Conservation (phyloP, 495 filamentous ascomycete species). For the Extremus antarcticus region DNA sequence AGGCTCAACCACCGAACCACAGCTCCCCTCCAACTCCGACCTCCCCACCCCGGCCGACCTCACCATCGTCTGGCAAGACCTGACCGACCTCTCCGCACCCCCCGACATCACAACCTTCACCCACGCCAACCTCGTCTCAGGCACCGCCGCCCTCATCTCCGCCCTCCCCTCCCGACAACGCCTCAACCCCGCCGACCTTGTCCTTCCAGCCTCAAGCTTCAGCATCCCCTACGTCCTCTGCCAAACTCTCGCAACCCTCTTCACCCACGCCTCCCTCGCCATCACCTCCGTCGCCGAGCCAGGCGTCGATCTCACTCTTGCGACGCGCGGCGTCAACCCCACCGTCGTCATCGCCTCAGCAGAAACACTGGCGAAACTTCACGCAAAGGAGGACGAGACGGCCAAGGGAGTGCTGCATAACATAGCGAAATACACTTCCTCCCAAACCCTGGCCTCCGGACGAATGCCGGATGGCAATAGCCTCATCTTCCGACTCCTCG, state of each 20-base stretch:
- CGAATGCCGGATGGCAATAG: constrained; percentile 54
- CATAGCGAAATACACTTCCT: constrained; percentile 58
- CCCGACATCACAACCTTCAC: constrained; percentile 69
- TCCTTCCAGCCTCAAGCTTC: constrained; percentile 80
- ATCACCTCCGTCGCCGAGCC: constrained; percentile 75
- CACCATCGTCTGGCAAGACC: constrained; percentile 29
- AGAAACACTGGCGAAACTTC: constrained; percentile 55
- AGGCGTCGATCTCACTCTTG: constrained; percentile 56
- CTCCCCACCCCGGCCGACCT: constrained; percentile 23
- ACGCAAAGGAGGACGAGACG: constrained; percentile 36
- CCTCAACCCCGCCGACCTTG: constrained; percentile 61
- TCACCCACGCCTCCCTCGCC: constrained; percentile 71
- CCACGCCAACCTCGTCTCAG: constrained; percentile 69
- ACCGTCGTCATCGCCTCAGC: constrained; percentile 77
- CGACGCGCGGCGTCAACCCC: constrained; percentile 61
- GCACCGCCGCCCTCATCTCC: constrained; percentile 63
- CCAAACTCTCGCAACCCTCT: constrained; percentile 72
- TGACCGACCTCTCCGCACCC: constrained; percentile 23
- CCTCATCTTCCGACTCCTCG: constrained; percentile 48
- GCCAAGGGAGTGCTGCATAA: constrained; percentile 42
- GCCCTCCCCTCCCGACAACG: constrained; percentile 63
- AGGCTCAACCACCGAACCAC: constrained; percentile 33
- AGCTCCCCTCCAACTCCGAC: constrained; percentile 36
- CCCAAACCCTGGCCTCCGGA: constrained; percentile 57
- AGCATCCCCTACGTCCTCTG: constrained; percentile 67